Evolutionary conservation across 1,284 basidiomycete genomes (phyloP), one percentile per base, ranked within the genome.

Genomic region (Agroathelia rolfsii): DNA sequence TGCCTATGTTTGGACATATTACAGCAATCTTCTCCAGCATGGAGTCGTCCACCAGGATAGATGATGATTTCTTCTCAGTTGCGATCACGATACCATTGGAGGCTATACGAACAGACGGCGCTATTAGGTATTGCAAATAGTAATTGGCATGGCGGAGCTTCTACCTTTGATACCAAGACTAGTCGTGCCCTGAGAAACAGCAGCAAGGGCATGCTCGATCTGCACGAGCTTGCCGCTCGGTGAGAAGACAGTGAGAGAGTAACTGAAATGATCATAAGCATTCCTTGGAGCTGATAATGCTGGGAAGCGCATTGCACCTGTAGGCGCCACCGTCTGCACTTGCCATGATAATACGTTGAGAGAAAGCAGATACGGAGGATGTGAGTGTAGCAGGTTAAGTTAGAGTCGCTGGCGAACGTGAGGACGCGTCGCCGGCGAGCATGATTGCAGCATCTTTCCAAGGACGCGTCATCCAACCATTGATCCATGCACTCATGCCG

Each of bases 121-220:
- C 41, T 24, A 48, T 46, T 35, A 51, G 37, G 31, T 35, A 16
- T 23, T 19, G 29, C 36, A 16, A 32, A 14, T 16, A 30, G 4
- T 22, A 41, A 33, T 40, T 40, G 17, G 43, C 43, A 41, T 46
- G n/a, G n/a, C n/a, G n/a, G n/a, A n/a, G n/a, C n/a, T n/a, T n/a
- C n/a, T n/a, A 93, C 93, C 95, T 72, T 98, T 98, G 62, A 99
- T 97, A 39, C 95, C 95, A 30, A 99, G 73, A 56, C 86, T 93
- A 20, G 95, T 98, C 28, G 93, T 94, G 32, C 95, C 95, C 46
- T 85, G 82, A n/a, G 86, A 76, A 34, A 98, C 95, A 14, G 93
- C 93, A 37, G 95, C 95, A 39, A 99, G 70, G 24, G 95, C 95
- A 65, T 99, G 95, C 65, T 99, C 95, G 55, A 99, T 98, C 69